Conservation (phyloP, 2,329 filamentous ascomycete species). For the Arthroderma sp. region DNA sequence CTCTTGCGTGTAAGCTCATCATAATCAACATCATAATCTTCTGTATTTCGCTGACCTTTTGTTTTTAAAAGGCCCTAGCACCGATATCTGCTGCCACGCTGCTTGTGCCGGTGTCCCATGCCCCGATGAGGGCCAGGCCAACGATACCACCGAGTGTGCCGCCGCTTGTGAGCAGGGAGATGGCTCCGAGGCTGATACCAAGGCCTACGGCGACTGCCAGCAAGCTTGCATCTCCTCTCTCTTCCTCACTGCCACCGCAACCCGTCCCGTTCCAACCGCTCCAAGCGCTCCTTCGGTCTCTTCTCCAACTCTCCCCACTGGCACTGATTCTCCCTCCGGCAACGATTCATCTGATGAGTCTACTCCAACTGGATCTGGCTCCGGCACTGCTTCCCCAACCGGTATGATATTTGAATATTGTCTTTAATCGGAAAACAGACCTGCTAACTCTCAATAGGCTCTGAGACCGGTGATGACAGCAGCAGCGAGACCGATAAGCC, state of each 20-base stretch:
- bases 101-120: slow-evolving; percentile 39
- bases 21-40: background rate
- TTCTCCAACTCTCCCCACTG: slow-evolving; percentile 11
- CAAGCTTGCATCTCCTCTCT: slow-evolving; percentile 36
- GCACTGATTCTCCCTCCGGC: slow-evolving; percentile 1
- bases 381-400: slow-evolving; percentile 3
- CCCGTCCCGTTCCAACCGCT: background rate
- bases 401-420: background rate
- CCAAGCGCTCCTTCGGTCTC: background rate
- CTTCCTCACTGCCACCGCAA: slow-evolving; percentile 29
- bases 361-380: slow-evolving; percentile 11
- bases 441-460: background rate
- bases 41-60: background rate
- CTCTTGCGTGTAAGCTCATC: slow-evolving; percentile 23
- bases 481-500: background rate
- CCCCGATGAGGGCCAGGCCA: slow-evolving; percentile 37
- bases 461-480: slow-evolving; percentile 3
- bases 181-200: slow-evolving; percentile 33
- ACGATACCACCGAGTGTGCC: slow-evolving; percentile 40
- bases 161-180: slow-evolving; percentile 40
- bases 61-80: slow-evolving; percentile 22
- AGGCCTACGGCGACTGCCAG: slow-evolving; percentile 36
- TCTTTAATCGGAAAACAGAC: background rate
- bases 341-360: slow-evolving; percentile 7
- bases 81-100: slow-evolving; percentile 39